A percentile compares a stretch with the other conserved stretches of the same genome.
Conservation (phyloP, 345 rosid genomes). For the Clarkia xantiana region DNA sequence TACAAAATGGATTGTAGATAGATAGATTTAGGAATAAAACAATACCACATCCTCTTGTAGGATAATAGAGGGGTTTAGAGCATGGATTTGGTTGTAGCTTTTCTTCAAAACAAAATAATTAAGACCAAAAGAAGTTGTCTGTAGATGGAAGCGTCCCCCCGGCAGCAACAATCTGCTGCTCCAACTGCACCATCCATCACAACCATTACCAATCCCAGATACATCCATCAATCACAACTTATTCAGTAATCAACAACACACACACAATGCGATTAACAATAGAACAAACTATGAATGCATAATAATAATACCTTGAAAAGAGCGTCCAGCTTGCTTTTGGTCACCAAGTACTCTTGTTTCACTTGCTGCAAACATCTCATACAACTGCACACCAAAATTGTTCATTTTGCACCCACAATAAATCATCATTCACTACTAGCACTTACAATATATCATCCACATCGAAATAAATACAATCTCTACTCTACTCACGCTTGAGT, state of each 20-base stretch:
- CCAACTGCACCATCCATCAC: constrained; percentile 41
- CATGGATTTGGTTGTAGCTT: too few relatives aligned
- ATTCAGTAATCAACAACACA: too few relatives aligned
- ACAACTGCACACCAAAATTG: constrained; percentile 35
- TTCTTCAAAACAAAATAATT: too few relatives aligned
- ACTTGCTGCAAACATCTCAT: constrained; percentile 71
- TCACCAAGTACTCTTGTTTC: constrained; percentile 60
- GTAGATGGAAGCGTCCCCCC: constrained; percentile 55
- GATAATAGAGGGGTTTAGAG: too few relatives aligned
- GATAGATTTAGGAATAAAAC: too few relatives aligned
- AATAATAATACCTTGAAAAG: constrained; percentile 48
- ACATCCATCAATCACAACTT: too few relatives aligned
- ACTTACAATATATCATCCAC: neutral
- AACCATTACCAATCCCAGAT: constrained; percentile 4
- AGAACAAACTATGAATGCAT: neutral
- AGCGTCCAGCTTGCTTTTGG: constrained; percentile 69
- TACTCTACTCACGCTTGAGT: constrained; percentile 41
- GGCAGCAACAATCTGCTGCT: constrained; percentile 79
- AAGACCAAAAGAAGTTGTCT: too few relatives aligned
- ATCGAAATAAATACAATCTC: neutral
- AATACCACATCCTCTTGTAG: too few relatives aligned
- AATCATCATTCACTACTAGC: too few relatives aligned
- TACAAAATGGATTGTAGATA: too few relatives aligned
- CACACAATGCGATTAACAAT: too few relatives aligned
- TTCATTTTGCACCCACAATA: neutral